These are phyloP conservation scores for Phytophthora rubi DNA, from an alignment of 352 stramenopile genomes.

Conservation along the genomic window DNA sequence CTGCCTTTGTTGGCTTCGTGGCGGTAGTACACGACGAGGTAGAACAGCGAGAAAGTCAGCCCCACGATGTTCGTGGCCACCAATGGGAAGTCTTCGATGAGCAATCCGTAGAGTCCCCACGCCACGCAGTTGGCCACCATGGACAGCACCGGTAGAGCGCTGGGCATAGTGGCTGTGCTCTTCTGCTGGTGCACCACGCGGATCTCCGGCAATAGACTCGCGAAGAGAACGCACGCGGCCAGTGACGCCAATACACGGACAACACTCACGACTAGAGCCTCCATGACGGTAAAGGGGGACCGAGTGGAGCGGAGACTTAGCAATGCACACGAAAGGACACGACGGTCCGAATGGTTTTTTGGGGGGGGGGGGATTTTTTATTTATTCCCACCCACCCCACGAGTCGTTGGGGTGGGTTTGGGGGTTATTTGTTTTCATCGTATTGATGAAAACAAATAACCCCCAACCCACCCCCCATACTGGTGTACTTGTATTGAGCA, in stretches of 20 bases:
- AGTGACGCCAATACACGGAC: constrained; percentile 52
- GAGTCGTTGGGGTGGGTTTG: too few relatives aligned
- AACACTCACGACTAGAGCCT: constrained; percentile 35
- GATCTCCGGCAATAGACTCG: constrained; percentile 49
- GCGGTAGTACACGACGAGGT: constrained; percentile 55
- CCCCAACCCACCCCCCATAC: too few relatives aligned
- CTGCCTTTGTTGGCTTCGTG: constrained; percentile 30
- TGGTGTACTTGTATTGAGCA: too few relatives aligned
- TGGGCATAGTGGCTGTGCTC: constrained; percentile 42
- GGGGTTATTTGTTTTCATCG: too few relatives aligned
- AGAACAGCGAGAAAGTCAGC: constrained; percentile 47
- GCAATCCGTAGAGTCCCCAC: constrained; percentile 61
- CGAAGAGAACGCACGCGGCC: constrained; percentile 54
- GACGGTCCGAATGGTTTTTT: not conserved
- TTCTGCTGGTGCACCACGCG: constrained; percentile 42
- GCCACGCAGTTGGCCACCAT: constrained; percentile 69
- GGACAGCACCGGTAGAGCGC: constrained; percentile 55
- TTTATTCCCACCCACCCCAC: too few relatives aligned
- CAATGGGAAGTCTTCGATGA: constrained; percentile 60
- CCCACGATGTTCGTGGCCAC: constrained; percentile 59
- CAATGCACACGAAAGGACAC: constrained; percentile 1
- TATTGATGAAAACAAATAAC: too few relatives aligned
- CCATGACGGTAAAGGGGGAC: constrained; percentile 17
- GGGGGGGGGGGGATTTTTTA: too few relatives aligned
- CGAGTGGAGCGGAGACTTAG: not conserved